Percentiles rank a stretch among this genome's conserved stretches.
These are phyloP conservation scores for Cryoendolithus antarcticus DNA, from an alignment of 2,329 filamentous ascomycete species.

Conservation along the genomic window DNA sequence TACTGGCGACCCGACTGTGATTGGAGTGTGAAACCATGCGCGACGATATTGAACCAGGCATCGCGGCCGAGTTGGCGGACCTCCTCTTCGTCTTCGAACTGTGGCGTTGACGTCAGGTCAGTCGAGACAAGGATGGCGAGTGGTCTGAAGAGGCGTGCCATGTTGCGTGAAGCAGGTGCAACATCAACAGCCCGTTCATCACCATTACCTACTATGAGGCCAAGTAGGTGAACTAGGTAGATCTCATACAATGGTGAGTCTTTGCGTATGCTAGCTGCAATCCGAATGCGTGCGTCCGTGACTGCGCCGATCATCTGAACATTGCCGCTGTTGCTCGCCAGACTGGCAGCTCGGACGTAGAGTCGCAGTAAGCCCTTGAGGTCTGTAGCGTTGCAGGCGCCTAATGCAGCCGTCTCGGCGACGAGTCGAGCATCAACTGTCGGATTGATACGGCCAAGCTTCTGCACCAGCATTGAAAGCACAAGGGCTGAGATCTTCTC, in stretches of 20 bases:
- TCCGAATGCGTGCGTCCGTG: constrained; percentile 63
- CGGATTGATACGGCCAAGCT: constrained; percentile 72
- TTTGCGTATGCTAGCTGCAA: constrained; percentile 56
- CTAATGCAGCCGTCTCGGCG: constrained; percentile 64
- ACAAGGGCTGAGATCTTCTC: constrained; percentile 87
- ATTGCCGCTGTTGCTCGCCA: constrained; percentile 60
- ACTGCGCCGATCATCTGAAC: constrained; percentile 58
- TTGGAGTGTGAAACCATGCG: constrained; percentile 73
- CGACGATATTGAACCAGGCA: constrained; percentile 95
- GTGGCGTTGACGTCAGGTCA: constrained; percentile 35
- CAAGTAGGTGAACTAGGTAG: constrained; percentile 72
- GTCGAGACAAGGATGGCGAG: constrained; percentile 70
- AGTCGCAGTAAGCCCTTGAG: constrained; percentile 78
- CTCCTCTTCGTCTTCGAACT: constrained; percentile 37
- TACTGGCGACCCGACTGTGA: constrained; percentile 64
- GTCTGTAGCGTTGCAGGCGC: constrained; percentile 64
- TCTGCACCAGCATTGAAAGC: constrained; percentile 93
- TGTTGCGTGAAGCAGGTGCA: constrained; percentile 73
- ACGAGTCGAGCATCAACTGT: constrained; percentile 77
- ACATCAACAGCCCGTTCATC: constrained; percentile 43
- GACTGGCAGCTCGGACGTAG: constrained; percentile 61
- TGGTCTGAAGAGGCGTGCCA: constrained; percentile 74
- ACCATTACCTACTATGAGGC: constrained; percentile 79
- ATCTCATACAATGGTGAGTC: constrained; percentile 68
- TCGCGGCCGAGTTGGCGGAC: constrained; percentile 56